Conservation (phyloP, 805 yeast genomes). For the Pichia manshurica region DNA sequence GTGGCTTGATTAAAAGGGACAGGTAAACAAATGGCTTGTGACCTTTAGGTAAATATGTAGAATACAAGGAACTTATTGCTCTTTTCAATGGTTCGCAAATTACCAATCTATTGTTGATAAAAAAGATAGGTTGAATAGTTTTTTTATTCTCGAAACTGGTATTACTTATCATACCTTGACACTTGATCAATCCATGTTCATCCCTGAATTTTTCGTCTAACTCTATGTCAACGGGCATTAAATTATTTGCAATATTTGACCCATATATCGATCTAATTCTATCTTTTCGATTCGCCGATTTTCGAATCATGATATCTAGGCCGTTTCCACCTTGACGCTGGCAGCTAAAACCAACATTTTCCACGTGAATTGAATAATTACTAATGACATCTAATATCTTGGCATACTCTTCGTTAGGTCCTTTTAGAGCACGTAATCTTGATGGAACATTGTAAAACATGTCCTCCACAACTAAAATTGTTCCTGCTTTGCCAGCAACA, state of each 20-base stretch:
- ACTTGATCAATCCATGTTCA: constrained; percentile 44
- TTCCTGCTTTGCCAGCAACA: constrained; percentile 82
- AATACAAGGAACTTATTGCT: constrained; percentile 57
- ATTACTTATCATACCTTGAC: constrained; percentile 60
- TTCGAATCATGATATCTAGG: constrained; percentile 56
- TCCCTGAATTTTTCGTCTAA: constrained; percentile 20
- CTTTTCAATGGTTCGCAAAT: constrained; percentile 73
- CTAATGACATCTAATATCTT: constrained; percentile 79
- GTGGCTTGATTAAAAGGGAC: constrained; percentile 59
- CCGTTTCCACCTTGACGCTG: constrained; percentile 55
- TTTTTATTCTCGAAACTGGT: constrained; percentile 69
- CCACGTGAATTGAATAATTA: constrained; percentile 72
- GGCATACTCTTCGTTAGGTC: constrained; percentile 67
- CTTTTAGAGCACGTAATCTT: constrained; percentile 58
- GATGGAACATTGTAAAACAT: constrained; percentile 84
- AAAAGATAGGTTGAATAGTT: constrained; percentile 61
- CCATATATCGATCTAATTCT: constrained; percentile 75
- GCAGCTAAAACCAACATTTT: constrained; percentile 66
- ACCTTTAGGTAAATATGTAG: constrained; percentile 71
- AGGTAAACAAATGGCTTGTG: constrained; percentile 71
- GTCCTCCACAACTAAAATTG: constrained; percentile 81
- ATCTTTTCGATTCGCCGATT: constrained; percentile 47
- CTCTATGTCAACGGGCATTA: constrained; percentile 43
- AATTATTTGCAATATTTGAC: constrained; percentile 55
- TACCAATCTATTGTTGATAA: constrained; percentile 81